These are phyloP conservation scores for Penicillium sp. DNA, from an alignment of 2,329 filamentous ascomycete genomes.

Conservation along the genomic window DNA sequence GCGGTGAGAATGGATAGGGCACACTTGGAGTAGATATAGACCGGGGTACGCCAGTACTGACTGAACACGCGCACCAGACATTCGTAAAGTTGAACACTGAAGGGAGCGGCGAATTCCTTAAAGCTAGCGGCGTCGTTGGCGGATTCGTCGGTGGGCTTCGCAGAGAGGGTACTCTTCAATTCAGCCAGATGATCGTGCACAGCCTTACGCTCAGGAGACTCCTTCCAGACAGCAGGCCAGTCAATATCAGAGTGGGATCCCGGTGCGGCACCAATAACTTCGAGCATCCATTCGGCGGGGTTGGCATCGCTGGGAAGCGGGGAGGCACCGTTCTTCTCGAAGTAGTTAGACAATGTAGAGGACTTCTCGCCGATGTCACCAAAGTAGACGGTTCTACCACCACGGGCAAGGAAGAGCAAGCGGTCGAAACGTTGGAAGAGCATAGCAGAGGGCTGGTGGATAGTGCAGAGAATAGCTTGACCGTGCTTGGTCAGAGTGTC, in stretches of 20 bases:
- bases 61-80: constrained; percentile 76
- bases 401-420: constrained; percentile 62
- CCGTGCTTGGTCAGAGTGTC: constrained; percentile 87
- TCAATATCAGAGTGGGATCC: constrained; percentile 63
- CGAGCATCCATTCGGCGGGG: constrained; percentile 74
- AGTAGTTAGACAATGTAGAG: constrained; percentile 59
- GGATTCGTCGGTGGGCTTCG: constrained; percentile 40
- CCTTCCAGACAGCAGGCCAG: constrained; percentile 64
- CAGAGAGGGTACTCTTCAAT: constrained; percentile 44
- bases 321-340: constrained; percentile 63
- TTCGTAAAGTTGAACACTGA: constrained; percentile 64
- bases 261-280: constrained; percentile 59
- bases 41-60: constrained; percentile 87
- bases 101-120: constrained; percentile 78
- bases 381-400: constrained; percentile 69
- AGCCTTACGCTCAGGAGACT: constrained; percentile 55
- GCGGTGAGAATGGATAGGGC: constrained; percentile 64
- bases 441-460: constrained; percentile 95
- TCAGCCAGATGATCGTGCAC: constrained; percentile 59
- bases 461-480: constrained; percentile 93
- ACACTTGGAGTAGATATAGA: constrained; percentile 83
- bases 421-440: constrained; percentile 82
- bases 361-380: constrained; percentile 65
- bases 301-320: constrained; percentile 63
- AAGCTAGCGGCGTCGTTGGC: constrained; percentile 55